Evolutionary conservation across 2,329 filamentous ascomycete species (phyloP), one percentile per base, ranked within the genome.

Genomic region (Xylariaceae sp.): DNA sequence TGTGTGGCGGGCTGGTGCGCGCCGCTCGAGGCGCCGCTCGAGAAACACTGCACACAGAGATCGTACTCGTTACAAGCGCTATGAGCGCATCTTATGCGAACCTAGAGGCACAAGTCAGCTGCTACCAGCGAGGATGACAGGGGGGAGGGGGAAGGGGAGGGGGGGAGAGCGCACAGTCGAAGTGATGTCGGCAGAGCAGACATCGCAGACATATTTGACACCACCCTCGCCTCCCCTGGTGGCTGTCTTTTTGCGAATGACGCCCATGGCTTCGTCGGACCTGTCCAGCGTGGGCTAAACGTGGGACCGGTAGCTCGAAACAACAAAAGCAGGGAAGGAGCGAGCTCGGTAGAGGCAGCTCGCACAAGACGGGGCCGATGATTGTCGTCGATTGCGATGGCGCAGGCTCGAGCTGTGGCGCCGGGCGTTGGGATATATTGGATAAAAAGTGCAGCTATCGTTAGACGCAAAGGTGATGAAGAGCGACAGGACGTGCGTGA

Each of bases 201-300:
- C 86, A 70, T 99, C 95, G 75, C 94, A 99, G 58, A 97, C 90
- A 69, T 95, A 99, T 68, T 97, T 96, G 31, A 90, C 88, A 56
- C 89, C 89, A 42, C 88, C 90, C 67, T 96, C 90, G 45, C 87
- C 90, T 55, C 89, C 89, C 65, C 89, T 80, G 48, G 86, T 85
- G 58, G 87, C 88, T 52, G 89, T 94, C 75, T 96, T 96, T 78
- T 96, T 96, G 67, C 91, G 87, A 68, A 96, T 96, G 64, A 96
- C 87, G 61, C 90, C 91, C 92, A 96, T 96, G 44, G 60, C 56
- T 61, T 52, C 62, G 36, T 60, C 51, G 22, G 22, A 27, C 22
- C 22, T 7, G 22, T 27, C 22, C 47, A 51, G 43, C 12, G 33
- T 51, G 22, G 50, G 22, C 48, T 47, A 11, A 19, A 33, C 31